Conservation (phyloP, 768 basidiomycete genomes). For the Pholiota molesta region DNA sequence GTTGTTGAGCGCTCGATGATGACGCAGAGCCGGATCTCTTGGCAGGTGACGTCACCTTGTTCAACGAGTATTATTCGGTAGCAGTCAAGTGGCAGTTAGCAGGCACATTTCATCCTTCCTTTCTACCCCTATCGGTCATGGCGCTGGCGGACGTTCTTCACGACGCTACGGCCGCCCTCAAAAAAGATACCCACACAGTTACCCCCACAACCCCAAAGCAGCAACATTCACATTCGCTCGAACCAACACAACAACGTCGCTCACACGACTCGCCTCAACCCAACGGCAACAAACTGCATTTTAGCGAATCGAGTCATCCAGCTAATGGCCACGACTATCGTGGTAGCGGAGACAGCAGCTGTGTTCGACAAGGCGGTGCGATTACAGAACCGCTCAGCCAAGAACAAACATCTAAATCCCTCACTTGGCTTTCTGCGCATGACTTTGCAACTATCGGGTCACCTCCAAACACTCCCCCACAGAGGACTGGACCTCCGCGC, state of each 20-base stretch:
- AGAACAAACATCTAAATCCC: slow-evolving; percentile 20
- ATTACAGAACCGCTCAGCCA: slow-evolving; percentile 13
- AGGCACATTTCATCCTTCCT: neutral
- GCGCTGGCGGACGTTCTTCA: slow-evolving; percentile 27
- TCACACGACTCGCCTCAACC: slow-evolving; percentile 3
- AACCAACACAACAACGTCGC: neutral
- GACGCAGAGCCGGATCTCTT: neutral
- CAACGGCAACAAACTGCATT: neutral
- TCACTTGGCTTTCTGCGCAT: slow-evolving; percentile 22
- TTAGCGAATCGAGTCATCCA: slow-evolving; percentile 7
- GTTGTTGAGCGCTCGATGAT: neutral
- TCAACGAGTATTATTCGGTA: neutral
- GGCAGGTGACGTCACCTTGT: slow-evolving; percentile 13
- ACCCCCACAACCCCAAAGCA: slow-evolving; percentile 8
- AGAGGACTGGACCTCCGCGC: slow-evolving; percentile 73
- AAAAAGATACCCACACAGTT: slow-evolving; percentile 19
- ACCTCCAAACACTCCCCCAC: slow-evolving; percentile 55
- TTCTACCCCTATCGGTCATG: slow-evolving; percentile 23
- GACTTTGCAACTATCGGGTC: slow-evolving; percentile 23
- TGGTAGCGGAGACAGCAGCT: neutral
- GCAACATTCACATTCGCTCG: slow-evolving; percentile 1
- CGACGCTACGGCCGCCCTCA: slow-evolving; percentile 10
- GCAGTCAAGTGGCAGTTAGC: no score
- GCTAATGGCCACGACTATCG: neutral
- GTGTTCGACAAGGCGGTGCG: slow-evolving; percentile 4